These are phyloP conservation scores for Phylloporus arenicola DNA, from an alignment of 768 basidiomycete genomes.

Conservation along the genomic window DNA sequence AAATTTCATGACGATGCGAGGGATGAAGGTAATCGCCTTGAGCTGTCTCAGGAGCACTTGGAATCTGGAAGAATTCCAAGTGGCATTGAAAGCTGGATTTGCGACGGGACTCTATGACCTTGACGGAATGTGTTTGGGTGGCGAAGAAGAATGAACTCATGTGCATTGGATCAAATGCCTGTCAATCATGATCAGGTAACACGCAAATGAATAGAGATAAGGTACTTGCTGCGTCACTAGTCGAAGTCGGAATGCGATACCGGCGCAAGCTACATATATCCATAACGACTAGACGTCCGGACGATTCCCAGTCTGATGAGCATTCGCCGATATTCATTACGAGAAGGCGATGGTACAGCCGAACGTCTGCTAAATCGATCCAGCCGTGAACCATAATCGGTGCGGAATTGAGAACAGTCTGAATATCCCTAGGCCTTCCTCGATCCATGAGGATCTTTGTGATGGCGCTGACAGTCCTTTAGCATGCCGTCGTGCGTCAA, in stretches of 20 bases:
- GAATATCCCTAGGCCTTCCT: background rate
- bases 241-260: background rate
- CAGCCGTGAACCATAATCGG: background rate
- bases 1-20: constrained; percentile 5
- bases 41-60: background rate
- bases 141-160: constrained; percentile 1
- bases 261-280: constrained; percentile 4
- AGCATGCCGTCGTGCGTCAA: background rate
- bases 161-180: background rate
- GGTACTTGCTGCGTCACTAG: background rate
- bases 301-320: constrained; percentile 1
- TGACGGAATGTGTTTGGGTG: constrained; percentile 6
- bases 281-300: constrained; percentile 1
- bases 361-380: background rate
- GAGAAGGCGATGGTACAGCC: constrained; percentile 7
- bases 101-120: background rate
- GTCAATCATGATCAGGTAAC: background rate
- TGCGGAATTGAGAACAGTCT: background rate
- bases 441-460: constrained; percentile 1
- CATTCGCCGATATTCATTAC: constrained; percentile 5
- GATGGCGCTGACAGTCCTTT: background rate
- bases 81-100: background rate
- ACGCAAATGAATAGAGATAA: background rate
- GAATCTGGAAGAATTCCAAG: constrained; percentile 10
- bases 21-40: background rate